A percentile compares a stretch with the other conserved stretches of the same genome.
Evolutionary conservation across 331 rosid species (phyloP).

Genomic region (Acacia pycnantha): DNA sequence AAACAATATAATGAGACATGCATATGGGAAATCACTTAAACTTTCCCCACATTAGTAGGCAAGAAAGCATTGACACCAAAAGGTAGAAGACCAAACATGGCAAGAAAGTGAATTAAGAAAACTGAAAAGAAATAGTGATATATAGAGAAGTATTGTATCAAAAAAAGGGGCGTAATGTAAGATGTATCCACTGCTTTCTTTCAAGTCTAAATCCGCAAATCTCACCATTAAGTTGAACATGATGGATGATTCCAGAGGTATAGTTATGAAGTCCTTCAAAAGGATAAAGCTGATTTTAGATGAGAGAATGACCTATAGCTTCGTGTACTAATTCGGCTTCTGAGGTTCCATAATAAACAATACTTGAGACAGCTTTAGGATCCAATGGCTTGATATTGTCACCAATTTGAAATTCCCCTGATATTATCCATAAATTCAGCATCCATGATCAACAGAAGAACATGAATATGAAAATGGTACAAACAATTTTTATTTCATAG

Average conservation of each 20-base stretch:
- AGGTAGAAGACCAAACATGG: neutral
- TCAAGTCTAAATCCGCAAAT: neutral
- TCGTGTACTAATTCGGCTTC: constrained; percentile 41
- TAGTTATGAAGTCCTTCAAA: constrained; percentile 80
- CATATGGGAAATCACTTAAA: neutral
- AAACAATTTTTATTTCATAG: neutral
- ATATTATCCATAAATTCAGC: constrained; percentile 3
- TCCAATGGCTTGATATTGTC: constrained; percentile 60
- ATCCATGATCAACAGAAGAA: neutral
- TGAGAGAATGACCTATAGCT: constrained; percentile 66
- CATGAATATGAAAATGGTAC: neutral
- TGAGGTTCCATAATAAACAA: constrained; percentile 56
- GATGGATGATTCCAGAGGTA: constrained; percentile 90
- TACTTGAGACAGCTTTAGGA: constrained; percentile 56
- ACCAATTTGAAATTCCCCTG: constrained; percentile 86
- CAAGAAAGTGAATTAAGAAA: neutral
- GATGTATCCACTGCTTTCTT: neutral
- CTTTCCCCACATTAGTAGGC: neutral
- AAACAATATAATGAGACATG: neutral
- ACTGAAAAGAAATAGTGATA: neutral
- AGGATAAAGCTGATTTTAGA: constrained; percentile 77
- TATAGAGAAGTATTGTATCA: neutral
- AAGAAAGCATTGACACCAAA: neutral
- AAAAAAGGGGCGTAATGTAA: neutral
- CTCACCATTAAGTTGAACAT: constrained; percentile 72